phyloP scores from a whole-genome alignment of 345 rosid genomes.

The Hibiscus tridactylites region DNA sequence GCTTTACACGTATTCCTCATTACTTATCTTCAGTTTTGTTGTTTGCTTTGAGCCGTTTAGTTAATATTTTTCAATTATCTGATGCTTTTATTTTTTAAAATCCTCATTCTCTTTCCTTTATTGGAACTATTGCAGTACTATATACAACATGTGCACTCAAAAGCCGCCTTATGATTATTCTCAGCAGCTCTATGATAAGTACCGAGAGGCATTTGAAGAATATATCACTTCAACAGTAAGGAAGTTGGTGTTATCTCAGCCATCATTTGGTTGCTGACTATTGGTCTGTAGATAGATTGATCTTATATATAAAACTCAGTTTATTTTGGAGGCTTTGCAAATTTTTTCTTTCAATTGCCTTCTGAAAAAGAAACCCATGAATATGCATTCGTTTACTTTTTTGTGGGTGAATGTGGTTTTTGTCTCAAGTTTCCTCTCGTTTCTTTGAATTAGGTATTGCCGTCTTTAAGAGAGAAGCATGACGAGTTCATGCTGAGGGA shows the following conservation, averaged over 20 bases:
- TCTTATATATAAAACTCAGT: not conserved
- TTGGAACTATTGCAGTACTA: constrained; percentile 37
- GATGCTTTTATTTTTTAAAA: not conserved
- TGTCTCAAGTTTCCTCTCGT: not conserved
- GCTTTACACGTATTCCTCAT: constrained; percentile 55
- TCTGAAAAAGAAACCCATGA: not conserved
- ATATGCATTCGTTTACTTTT: not conserved
- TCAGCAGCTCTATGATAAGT: constrained; percentile 81
- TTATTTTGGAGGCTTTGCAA: not conserved
- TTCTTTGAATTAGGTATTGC: constrained; percentile 37
- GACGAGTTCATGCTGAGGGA: constrained; percentile 81
- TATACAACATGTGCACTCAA: constrained; percentile 80
- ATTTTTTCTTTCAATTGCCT: not conserved
- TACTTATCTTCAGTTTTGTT: constrained; percentile 10
- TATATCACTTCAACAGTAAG: constrained; percentile 62
- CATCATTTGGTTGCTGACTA: not conserved
- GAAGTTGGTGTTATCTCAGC: not conserved
- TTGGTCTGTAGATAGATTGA: not conserved
- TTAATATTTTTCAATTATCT: not conserved
- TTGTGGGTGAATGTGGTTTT: not conserved
- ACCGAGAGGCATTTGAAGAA: constrained; percentile 55
- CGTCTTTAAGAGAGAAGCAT: constrained; percentile 68
- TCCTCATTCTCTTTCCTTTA: not conserved
- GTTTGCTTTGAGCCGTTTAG: not conserved
- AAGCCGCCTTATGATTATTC: constrained; percentile 81